Evolutionary conservation across 208 protist species (phyloP).

Genomic region (Herpetomonas tarakana): DNA sequence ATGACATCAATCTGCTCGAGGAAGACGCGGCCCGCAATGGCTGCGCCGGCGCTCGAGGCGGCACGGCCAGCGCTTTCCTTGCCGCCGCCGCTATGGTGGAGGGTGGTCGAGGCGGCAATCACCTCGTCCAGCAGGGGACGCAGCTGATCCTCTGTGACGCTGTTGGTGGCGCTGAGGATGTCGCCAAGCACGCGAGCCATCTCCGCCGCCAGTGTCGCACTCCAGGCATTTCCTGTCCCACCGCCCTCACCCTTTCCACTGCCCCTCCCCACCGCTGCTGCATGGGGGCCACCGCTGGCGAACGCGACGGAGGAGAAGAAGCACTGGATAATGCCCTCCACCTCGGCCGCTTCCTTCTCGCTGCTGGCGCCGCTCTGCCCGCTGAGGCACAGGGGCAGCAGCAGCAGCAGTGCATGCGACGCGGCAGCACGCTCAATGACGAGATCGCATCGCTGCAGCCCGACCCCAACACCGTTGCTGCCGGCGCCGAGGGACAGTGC

Average conservation of each 20-base stretch:
- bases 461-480: too few relatives aligned
- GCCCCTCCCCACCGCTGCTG: background rate
- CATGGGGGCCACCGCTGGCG: background rate
- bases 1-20: conserved; percentile 39
- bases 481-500: background rate
- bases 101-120: conserved; percentile 22
- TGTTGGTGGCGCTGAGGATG: conserved; percentile 35
- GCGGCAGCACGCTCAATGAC: conserved; percentile 50
- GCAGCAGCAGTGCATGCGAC: conserved; percentile 39
- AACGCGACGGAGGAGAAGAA: conserved; percentile 37
- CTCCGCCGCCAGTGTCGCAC: conserved; percentile 31
- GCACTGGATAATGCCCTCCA: conserved; percentile 18
- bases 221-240: conserved; percentile 5
- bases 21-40: conserved; percentile 53
- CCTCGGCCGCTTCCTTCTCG: background rate
- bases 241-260: background rate
- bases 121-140: conserved; percentile 47
- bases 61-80: conserved; percentile 1
- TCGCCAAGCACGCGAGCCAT: conserved; percentile 58
- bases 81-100: conserved; percentile 4
- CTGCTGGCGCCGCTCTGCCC: too few relatives aligned
- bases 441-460: conserved; percentile 32
- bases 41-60: conserved; percentile 15
- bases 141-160: conserved; percentile 47
- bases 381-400: conserved; percentile 48